Evolutionary conservation across 805 yeast species (phyloP), one percentile per base, ranked within the genome.

Genomic region (Clavispora santaluciae): DNA sequence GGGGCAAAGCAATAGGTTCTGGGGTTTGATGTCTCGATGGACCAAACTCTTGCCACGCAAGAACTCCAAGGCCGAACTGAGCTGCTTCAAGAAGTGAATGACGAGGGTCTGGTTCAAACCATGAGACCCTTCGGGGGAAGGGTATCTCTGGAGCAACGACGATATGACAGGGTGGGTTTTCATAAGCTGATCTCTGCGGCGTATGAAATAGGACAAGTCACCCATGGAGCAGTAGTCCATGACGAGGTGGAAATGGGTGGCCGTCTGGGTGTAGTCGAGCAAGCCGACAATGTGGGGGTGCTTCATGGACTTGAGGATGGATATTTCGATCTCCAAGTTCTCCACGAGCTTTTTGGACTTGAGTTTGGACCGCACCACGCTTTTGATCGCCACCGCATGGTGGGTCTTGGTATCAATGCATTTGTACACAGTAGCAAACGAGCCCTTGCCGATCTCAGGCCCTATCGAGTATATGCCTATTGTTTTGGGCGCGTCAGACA

Each of bases 171-270:
- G 96, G 60, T 88, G 87, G 6, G 83, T 78, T 49, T 76, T 73
- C 26, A 79, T 75, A 36, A 89, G 68, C 58, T 84, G 88, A 50
- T 77, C 76, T 55, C 90, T 74, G 57, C 79, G 81, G 55, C 86
- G 78, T 41, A 93, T 90, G 52, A 93, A 83, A 55, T 81, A 86
- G 0, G 95, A 86, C 46, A 93, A 72, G 64, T 93, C 99, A 11
- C 99, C 99, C 58, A 93, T 69, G 1, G 97, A 81, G 60, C 99
- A 93, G 66, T 88, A 93, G 61, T 93, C 98, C 97, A 93, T 93
- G 13, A 91, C 81, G 47, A 93, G 68, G 59, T 88, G 91, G 67
- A 89, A 87, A 61, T 90, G 87, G 9, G 79, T 60, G 8, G 79
- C 63, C 1, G 96, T 83, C 56, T 87, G 83, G 44, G 80, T 79